Base-by-base conservation (phyloP, 208 protist species). In the Herpetomonas samuelpessoai region DNA sequence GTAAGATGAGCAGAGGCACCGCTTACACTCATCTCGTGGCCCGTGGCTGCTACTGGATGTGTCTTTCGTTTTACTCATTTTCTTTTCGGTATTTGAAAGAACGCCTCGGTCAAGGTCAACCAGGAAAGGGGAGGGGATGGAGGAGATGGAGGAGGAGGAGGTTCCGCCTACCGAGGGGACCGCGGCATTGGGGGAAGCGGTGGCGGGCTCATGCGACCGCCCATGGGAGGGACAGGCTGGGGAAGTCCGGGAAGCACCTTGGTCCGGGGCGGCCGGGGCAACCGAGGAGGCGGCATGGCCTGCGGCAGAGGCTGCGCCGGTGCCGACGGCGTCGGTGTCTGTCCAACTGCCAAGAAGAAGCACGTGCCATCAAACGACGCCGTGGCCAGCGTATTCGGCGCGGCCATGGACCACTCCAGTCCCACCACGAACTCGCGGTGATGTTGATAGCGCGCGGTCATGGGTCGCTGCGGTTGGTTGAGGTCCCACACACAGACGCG, bases 381-480 rank as follows among this genome's bases (percentile, higher is more conserved):
- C 3, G 86, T 81, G 48, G 73, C 79, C 28, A 96, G 35, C 19
- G 73, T 56, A 64, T 86, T 86, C 6, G 87, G 84, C 16, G 66
- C 67, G 27, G 71, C 76, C 31, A 71, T 68, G 22, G 83, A 93
- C 91, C 91, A 96, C 56, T 96, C 83, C 21, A 93, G 74, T 4
- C 91, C 91, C 14, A 91, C 76, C 12, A 92, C 91, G 41, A 96
- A 96, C 77, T 96, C 91, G 18, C 84, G 75, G 61, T 96, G 91
- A 22, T 93, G 91, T 65, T 84, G 74, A 68, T 93, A 96, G 66
- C 88, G 88, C 22, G 57, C 79, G 2, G 69, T 55, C 51, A 96
- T 75, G 44, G 91, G 91, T 9, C 79, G 76, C 74, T 92, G 83
- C 35, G 83, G 84, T 57, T 83, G 75, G 59, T 79, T 76, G 29